Evolutionary conservation across 345 rosid species (phyloP), one percentile per base, ranked within the genome.

Genomic region (Citrus trifoliata): DNA sequence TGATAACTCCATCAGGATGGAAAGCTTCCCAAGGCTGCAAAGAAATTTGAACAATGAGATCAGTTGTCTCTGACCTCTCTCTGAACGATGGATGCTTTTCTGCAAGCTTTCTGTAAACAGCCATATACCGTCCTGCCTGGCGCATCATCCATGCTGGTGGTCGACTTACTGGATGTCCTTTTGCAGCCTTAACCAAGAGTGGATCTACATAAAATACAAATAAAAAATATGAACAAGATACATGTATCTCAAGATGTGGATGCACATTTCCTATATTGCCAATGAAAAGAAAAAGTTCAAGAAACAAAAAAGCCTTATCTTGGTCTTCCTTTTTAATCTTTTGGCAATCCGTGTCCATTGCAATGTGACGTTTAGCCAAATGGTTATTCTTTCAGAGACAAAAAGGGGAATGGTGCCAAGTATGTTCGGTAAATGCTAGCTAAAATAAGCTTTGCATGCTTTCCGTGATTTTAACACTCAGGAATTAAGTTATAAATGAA

Each of bases 131-230:
- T 88, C 98, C 99, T 76, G 99, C 99, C 78, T 92, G 99, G 76
- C 98, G 88, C 99, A 95, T 95, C 99, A 95, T 95, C 99, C 98
- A 95, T 35, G 98, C 99, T 3, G 98, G 99, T 65, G 99, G 97
- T 64, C 96, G 88, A 76, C 74, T 87, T 56, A 95, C 94, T 0
- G 86, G 86, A 46, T 91, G 88, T 62, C 99, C 95, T 87, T 90
- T 90, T 0, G 96, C 99, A 83, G 95, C 98, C 89, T 93, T 93
- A 63, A 95, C 92, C 90, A 93, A 84, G 37, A 95, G 77, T 56
- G 95, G 96, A 85, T 93, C 96, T 92, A 86, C 48, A 77, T 46
- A 18, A 63, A 83, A 81, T 72, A 79, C 10, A 69, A 78, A 81
- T 28, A 35, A 60, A 32, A 66, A 71, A 21, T 30, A 40, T 32